phyloP scores from a whole-genome alignment of 495 filamentous ascomycete species.

The Thermochaetoides thermophila region DNA sequence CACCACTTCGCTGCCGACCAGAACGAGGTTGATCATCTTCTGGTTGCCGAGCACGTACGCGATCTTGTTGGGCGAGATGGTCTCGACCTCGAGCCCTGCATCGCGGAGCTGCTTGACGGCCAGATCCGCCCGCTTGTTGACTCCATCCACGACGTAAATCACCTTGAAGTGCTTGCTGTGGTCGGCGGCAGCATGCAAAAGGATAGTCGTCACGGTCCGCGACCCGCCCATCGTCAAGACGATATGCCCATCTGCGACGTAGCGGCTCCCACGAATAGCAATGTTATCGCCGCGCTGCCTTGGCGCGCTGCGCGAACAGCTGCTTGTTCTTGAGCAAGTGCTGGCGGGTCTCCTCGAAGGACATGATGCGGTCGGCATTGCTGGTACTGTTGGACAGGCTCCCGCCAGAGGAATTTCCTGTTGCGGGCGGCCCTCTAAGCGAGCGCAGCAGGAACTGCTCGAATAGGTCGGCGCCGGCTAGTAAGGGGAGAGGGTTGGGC shows the following conservation, averaged over 20 bases:
- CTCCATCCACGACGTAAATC: constrained; percentile 59
- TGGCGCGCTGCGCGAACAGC: constrained; percentile 76
- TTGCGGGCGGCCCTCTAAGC: constrained; percentile 30
- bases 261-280: constrained; percentile 58
- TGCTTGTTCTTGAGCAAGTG: constrained; percentile 73
- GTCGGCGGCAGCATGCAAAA: constrained; percentile 53
- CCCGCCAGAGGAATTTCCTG: neutral
- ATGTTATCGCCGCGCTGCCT: constrained; percentile 70
- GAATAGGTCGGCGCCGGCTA: constrained; percentile 90
- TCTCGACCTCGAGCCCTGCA: constrained; percentile 67
- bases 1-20: constrained; percentile 89
- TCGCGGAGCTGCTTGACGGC: constrained; percentile 54
- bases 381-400: constrained; percentile 23
- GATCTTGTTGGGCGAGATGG: constrained; percentile 59
- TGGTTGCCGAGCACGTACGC: constrained; percentile 58
- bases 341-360: constrained; percentile 68
- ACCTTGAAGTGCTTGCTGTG: constrained; percentile 54
- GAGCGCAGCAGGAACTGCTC: constrained; percentile 70
- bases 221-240: constrained; percentile 82
- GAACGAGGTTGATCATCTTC: constrained; percentile 60
- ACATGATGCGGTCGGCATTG: constrained; percentile 40
- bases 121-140: constrained; percentile 32
- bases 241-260: constrained; percentile 59
- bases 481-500: constrained; percentile 77
- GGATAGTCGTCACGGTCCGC: constrained; percentile 62